These are phyloP conservation scores for Plasmodium vinckei DNA, from an alignment of 169 alveolate species.

Conservation along the genomic window DNA sequence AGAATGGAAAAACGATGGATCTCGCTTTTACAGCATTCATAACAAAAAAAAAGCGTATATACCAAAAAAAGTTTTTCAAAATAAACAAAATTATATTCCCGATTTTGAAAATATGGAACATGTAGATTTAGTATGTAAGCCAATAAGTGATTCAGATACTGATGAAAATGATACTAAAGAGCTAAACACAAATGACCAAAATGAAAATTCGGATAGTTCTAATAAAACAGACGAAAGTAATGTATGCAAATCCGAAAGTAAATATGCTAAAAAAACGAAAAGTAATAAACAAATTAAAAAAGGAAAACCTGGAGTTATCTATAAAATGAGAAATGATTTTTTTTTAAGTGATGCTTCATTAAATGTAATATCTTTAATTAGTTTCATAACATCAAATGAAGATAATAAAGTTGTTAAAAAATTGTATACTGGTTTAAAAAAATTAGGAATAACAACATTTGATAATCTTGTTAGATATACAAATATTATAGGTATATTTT, in stretches of 20 bases:
- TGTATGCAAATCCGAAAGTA: constrained; percentile 1
- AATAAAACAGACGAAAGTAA: not conserved
- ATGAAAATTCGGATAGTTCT: not conserved
- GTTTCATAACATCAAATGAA: constrained; percentile 33
- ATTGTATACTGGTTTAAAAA: constrained; percentile 47
- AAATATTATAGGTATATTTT: constrained; percentile 68
- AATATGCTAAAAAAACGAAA: constrained; percentile 7
- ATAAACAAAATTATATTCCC: not conserved
- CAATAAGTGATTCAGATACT: not conserved
- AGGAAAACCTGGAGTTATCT: constrained; percentile 5
- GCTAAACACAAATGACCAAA: not conserved
- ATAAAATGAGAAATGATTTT: constrained; percentile 54
- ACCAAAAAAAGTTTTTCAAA: constrained; percentile 40
- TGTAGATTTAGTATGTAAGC: constrained; percentile 23
- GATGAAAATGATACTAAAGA: not conserved
- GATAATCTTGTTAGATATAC: constrained; percentile 67
- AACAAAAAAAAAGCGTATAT: constrained; percentile 24
- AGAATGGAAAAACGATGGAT: constrained; percentile 74
- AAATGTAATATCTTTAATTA: constrained; percentile 54
- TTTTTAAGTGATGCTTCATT: constrained; percentile 61
- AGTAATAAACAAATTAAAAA: not conserved
- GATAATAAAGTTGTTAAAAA: constrained; percentile 37
- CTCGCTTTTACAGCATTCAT: constrained; percentile 33
- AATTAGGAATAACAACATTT: constrained; percentile 57
- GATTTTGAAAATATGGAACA: not conserved